Conservation (phyloP, 2,329 filamentous ascomycete genomes). For the Trichothecium sympodiale region DNA sequence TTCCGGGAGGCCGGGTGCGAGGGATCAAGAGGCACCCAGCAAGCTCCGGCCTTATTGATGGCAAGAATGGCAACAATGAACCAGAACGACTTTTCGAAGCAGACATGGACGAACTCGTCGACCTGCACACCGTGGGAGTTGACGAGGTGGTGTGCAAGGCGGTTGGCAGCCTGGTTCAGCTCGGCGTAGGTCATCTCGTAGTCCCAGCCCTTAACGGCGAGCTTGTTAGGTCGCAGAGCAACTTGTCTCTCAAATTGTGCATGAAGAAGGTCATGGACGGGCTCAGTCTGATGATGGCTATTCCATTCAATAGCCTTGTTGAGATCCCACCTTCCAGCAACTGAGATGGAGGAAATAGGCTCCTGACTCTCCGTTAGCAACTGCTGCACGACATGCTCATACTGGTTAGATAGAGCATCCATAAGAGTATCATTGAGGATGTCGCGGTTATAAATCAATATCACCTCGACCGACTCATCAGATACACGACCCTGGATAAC, state of each 20-base stretch:
- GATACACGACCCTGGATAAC: not conserved
- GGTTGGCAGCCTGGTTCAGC: not conserved
- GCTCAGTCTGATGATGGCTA: not conserved
- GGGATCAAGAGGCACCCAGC: constrained; percentile 9
- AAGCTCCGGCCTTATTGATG: constrained; percentile 9
- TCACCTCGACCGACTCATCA: constrained; percentile 1
- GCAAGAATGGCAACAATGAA: constrained; percentile 10
- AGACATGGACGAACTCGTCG: constrained; percentile 12
- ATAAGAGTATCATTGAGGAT: not conserved
- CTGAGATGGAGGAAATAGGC: not conserved
- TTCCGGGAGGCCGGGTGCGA: constrained; percentile 7
- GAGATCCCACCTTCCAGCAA: constrained; percentile 1
- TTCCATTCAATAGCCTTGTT: not conserved
- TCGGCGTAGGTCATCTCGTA: not conserved
- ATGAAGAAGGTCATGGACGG: too few species aligned
- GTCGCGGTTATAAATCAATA: constrained; percentile 1
- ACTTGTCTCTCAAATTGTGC: not conserved
- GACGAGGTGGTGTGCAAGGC: not conserved
- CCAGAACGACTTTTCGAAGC: constrained; percentile 18
- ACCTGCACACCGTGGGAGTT: constrained; percentile 3
- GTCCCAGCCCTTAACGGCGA: not conserved
- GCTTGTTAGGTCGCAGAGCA: not conserved
- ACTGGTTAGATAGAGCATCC: constrained; percentile 1
- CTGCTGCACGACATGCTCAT: constrained; percentile 2
- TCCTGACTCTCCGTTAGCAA: not conserved